Evolutionary conservation across 495 filamentous ascomycete species (phyloP), one percentile per base, ranked within the genome.

Genomic region (Daldinia bambusicola): DNA sequence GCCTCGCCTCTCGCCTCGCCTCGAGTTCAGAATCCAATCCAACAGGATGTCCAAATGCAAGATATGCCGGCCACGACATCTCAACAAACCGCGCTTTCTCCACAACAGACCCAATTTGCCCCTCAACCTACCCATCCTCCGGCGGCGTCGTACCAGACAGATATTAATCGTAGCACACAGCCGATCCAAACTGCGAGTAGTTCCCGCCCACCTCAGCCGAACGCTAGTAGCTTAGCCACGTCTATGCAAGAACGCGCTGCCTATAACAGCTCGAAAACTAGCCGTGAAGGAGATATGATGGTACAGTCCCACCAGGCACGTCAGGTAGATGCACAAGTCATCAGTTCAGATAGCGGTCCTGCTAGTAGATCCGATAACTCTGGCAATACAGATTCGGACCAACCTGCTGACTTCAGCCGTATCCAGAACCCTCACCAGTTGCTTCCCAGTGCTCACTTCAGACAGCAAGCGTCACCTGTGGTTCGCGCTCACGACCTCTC

Each of bases 401-500:
- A 75, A 53, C 59, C 71, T 69, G 67, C 73, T 76, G 79, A 80
- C 67, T 61, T 70, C 40, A 75, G 77, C 67, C 79, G 75, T 72
- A 61, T 78, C 37, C 70, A 72, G 53, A 77, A 71, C 55, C 67
- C 73, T 26, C 75, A 75, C 43, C 75, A 78, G 58, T 76, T 72
- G 41, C 71, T 80, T 64, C 71, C 80, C 67, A 73, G 73, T 61
- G 74, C 79, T 53, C 69, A 71, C 55, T 69, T 72, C 65, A 72
- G 63, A 70, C 78, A 71, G 16, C 73, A 60, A 30, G 74, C 74
- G 6, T 73, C 81, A 26, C 81, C 81, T 8, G 52, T 84, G 38
- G 69, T 85, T 38, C 80, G 80, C 56, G 76, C 77, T 20, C 81
- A 85, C 70, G 80, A 87, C 67, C 81, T 87, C 12, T 91, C 91